These are phyloP conservation scores for Rhynchospora tenuis DNA, from an alignment of 176 grass and related monocot species.

Conservation along the genomic window DNA sequence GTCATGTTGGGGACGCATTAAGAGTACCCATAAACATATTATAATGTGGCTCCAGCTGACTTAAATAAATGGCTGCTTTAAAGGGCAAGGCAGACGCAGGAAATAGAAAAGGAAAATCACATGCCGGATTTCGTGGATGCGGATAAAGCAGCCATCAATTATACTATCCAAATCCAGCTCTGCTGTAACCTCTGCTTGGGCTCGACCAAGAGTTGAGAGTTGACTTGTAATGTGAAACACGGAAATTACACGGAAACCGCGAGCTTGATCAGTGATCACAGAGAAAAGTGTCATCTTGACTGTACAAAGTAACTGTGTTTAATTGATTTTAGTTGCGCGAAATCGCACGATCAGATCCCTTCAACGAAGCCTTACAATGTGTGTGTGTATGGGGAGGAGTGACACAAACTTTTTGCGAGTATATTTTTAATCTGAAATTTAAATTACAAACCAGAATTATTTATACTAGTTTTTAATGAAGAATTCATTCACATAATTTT, in stretches of 20 bases:
- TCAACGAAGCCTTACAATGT: no score
- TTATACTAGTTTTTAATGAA: no score
- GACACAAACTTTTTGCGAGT: no score
- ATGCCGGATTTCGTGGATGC: background rate
- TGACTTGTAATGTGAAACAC: background rate
- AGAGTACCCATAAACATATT: no score
- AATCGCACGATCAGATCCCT: no score
- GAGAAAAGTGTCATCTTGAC: no score
- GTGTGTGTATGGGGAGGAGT: no score
- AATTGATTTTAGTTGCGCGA: no score
- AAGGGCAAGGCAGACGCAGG: background rate
- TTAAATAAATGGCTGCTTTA: background rate
- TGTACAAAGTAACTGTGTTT: no score
- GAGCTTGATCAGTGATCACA: no score
- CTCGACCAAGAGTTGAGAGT: background rate
- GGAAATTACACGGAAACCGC: no score
- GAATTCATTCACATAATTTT: background rate
- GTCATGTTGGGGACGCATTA: no score
- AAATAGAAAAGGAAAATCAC: slow-evolving; percentile 8
- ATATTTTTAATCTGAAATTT: background rate
- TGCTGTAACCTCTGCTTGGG: background rate
- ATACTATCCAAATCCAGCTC: background rate
- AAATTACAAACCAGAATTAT: background rate
- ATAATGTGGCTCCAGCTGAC: background rate
- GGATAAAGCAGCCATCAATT: slow-evolving; percentile 1